These are phyloP conservation scores for Colletotrichum melonis DNA, from an alignment of 2,329 filamentous ascomycete genomes.

Conservation along the genomic window DNA sequence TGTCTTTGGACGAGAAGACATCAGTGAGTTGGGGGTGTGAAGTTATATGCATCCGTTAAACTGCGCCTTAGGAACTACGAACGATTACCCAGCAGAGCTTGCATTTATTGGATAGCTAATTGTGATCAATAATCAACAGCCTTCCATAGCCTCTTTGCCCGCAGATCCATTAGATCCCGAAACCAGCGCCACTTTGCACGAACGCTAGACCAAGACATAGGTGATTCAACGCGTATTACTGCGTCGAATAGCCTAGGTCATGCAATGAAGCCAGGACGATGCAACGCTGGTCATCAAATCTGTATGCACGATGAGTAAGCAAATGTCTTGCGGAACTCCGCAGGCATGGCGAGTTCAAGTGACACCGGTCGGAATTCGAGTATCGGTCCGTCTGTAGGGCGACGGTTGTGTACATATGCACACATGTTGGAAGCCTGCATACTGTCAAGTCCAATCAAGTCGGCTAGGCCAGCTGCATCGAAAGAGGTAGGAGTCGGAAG, in stretches of 20 bases:
- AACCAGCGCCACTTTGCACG: background rate
- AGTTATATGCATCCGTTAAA: background rate
- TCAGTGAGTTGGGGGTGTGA: background rate
- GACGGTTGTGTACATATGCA: background rate
- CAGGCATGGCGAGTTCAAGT: background rate
- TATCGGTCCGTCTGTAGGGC: background rate
- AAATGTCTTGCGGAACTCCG: slow-evolving; percentile 18
- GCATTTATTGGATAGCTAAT: background rate
- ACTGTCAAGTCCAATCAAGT: background rate
- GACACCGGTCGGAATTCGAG: background rate
- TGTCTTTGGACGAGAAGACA: background rate
- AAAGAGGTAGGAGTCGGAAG: background rate
- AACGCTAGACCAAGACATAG: background rate
- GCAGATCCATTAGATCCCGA: background rate
- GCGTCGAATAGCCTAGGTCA: background rate
- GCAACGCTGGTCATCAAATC: background rate
- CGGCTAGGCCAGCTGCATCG: background rate
- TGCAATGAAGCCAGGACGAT: background rate
- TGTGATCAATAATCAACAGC: background rate
- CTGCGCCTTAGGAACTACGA: background rate
- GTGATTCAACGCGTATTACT: background rate
- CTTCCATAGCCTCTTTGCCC: background rate
- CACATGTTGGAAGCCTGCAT: background rate
- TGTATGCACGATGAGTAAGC: slow-evolving; percentile 10
- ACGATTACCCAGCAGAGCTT: background rate